Evolutionary conservation across 208 protist species (phyloP).

Genomic region (Trypanosoma avium): DNA sequence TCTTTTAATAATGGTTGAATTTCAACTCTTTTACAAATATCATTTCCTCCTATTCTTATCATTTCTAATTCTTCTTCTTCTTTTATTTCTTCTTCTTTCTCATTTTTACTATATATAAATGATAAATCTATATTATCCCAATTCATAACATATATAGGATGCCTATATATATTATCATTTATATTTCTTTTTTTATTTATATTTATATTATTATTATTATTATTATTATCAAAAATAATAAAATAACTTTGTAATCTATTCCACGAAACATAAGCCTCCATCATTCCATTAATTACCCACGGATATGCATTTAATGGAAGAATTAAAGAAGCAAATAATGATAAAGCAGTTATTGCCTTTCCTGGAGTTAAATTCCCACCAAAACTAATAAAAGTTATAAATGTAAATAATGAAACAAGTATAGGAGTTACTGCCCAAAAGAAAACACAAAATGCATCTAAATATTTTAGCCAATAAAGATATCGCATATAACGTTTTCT

Average conservation of each 20-base stretch:
- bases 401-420: conserved; percentile 35
- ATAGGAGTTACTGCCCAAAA: conserved; percentile 36
- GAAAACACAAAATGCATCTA: conserved; percentile 37
- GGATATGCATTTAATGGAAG: conserved; percentile 35
- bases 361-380: conserved; percentile 29
- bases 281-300: conserved; percentile 32
- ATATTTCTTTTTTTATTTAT: no score
- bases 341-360: conserved; percentile 26
- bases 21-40: neutral
- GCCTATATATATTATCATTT: no score
- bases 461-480: conserved; percentile 33
- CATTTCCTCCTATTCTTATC: neutral
- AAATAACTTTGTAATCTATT: conserved; percentile 24
- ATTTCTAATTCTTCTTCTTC: neutral
- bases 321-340: conserved; percentile 30
- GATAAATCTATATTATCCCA: no score
- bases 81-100: neutral
- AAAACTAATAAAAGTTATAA: conserved; percentile 30
- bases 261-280: conserved; percentile 36
- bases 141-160: no score
- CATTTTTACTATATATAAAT: no score
- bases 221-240: neutral
- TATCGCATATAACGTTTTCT: conserved; percentile 24
- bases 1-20: neutral
- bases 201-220: neutral